Percentiles rank a stretch among this genome's conserved stretches.
Conservation (phyloP, 2,329 filamentous ascomycete genomes). For the Arachnomyces sp. region DNA sequence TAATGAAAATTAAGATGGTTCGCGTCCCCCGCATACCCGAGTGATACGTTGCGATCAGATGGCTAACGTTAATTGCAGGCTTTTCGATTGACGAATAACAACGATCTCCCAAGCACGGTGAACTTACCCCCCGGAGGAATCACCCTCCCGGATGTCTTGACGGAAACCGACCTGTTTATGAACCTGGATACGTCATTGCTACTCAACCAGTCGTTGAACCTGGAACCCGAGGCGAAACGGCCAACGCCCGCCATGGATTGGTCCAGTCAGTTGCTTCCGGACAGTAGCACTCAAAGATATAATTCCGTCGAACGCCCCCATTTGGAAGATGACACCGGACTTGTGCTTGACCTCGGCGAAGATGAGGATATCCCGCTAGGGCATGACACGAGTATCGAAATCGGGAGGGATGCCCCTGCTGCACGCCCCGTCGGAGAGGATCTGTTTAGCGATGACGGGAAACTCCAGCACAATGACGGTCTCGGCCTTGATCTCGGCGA, state of each 20-base stretch:
- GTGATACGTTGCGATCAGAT: background rate
- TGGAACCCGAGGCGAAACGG: conserved; percentile 29
- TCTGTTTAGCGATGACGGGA: conserved; percentile 53
- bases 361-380: conserved; percentile 60
- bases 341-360: conserved; percentile 63
- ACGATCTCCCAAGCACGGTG: conserved; percentile 80
- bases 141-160: conserved; percentile 84
- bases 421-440: conserved; percentile 52
- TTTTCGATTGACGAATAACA: conserved; percentile 87
- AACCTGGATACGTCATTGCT: conserved; percentile 76
- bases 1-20: conserved; percentile 99
- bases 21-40: conserved; percentile 13
- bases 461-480: conserved; percentile 44
- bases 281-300: conserved; percentile 53
- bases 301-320: conserved; percentile 42
- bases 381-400: conserved; percentile 65
- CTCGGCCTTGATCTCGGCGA: conserved; percentile 45
- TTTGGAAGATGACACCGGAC: conserved; percentile 59
- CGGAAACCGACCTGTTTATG: conserved; percentile 83
- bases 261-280: conserved; percentile 72
- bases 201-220: conserved; percentile 59
- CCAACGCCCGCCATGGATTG: conserved; percentile 41
- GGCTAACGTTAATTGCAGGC: conserved; percentile 52
- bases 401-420: conserved; percentile 75
- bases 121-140: conserved; percentile 75